Evolutionary conservation across 1,139 yeast genomes (phyloP).

Genomic region (Suhomyces terraborum): DNA sequence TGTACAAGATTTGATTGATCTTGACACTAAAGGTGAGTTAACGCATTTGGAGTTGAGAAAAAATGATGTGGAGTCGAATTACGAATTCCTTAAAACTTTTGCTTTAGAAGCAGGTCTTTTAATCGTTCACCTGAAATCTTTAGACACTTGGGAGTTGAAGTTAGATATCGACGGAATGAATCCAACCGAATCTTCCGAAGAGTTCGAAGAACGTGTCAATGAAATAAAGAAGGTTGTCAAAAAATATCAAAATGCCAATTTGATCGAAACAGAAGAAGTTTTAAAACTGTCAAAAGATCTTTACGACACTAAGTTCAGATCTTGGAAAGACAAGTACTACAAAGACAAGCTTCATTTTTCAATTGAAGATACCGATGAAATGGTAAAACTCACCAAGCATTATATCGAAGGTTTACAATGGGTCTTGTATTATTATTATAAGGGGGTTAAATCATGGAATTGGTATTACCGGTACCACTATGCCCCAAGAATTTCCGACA

Average conservation of each 20-base stretch:
- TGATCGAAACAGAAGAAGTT: constrained; percentile 63
- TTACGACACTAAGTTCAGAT: constrained; percentile 70
- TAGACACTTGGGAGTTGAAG: constrained; percentile 56
- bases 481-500: constrained; percentile 90
- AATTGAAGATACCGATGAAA: constrained; percentile 54
- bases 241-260: constrained; percentile 70
- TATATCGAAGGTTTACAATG: constrained; percentile 94
- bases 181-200: constrained; percentile 64
- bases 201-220: constrained; percentile 51
- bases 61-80: constrained; percentile 50
- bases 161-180: constrained; percentile 77
- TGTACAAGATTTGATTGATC: constrained; percentile 30
- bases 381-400: constrained; percentile 69
- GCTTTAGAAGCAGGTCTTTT: constrained; percentile 69
- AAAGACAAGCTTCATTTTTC: constrained; percentile 73
- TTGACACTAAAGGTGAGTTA: constrained; percentile 48
- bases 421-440: constrained; percentile 88
- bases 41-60: constrained; percentile 51
- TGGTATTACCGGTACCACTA: constrained; percentile 91
- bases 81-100: constrained; percentile 61
- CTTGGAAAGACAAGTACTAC: constrained; percentile 86
- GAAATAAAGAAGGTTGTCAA: constrained; percentile 52
- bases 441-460: constrained; percentile 92
- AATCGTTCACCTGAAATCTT: constrained; percentile 59
- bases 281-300: constrained; percentile 62